Percentiles rank a stretch among this genome's conserved stretches.
Conservation (phyloP, 768 basidiomycete genomes). For the Rhizopogon vesiculosus region DNA sequence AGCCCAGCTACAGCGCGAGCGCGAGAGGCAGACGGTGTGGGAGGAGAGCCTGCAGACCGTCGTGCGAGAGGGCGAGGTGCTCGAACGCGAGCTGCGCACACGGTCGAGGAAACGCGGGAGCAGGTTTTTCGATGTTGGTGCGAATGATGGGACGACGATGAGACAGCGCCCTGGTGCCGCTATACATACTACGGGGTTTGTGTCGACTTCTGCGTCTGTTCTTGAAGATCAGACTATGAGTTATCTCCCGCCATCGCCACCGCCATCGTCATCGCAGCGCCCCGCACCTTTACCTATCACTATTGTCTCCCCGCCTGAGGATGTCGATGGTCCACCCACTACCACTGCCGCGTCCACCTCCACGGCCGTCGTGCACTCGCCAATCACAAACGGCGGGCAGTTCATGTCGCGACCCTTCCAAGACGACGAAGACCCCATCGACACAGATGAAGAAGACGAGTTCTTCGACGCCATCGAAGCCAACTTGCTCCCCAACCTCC, state of each 20-base stretch:
- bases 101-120: constrained; percentile 58
- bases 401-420: constrained; percentile 15
- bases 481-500: constrained; percentile 70
- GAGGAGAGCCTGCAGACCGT: constrained; percentile 87
- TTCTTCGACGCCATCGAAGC: constrained; percentile 96
- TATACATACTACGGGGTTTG: constrained; percentile 1
- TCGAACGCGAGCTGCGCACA: constrained; percentile 74
- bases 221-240: constrained; percentile 15
- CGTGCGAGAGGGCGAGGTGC: constrained; percentile 77
- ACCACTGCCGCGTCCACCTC: constrained; percentile 6
- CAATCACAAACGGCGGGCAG: constrained; percentile 1
- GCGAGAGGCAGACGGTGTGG: constrained; percentile 68
- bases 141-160: constrained; percentile 15
- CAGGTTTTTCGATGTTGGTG: constrained; percentile 41
- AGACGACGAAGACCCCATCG: constrained; percentile 31
- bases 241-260: constrained; percentile 10
- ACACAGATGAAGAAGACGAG: constrained; percentile 87
- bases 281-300: constrained; percentile 8
- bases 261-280: constrained; percentile 15
- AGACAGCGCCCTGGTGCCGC: constrained; percentile 15
- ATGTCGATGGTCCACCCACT: neutral
- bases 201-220: constrained; percentile 5
- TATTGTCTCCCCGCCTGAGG: constrained; percentile 6
- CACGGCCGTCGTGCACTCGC: constrained; percentile 2
- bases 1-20: constrained; percentile 58